These are phyloP conservation scores for Wakefieldia striispora DNA, from an alignment of 768 basidiomycete species.

Conservation along the genomic window DNA sequence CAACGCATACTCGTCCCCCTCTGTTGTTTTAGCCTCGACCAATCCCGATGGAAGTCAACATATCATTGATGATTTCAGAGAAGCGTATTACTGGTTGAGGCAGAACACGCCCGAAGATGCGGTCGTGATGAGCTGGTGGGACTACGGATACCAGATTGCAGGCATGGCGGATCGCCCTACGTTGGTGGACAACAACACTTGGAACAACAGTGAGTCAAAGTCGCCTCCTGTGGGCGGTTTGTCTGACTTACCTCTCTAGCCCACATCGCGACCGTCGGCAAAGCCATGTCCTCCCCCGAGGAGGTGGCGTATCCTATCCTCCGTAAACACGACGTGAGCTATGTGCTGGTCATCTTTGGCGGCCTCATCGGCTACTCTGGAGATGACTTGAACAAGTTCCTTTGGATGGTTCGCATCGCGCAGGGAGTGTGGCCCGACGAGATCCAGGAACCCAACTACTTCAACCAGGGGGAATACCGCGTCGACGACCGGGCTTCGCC, in stretches of 20 bases:
- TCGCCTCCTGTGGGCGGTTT: slow-evolving; percentile 1
- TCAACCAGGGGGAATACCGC: slow-evolving; percentile 92
- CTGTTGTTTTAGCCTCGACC: slow-evolving; percentile 85
- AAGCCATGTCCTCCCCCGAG: slow-evolving; percentile 93
- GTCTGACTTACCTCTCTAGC: slow-evolving; percentile 44
- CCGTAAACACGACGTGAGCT: slow-evolving; percentile 95
- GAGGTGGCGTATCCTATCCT: slow-evolving; percentile 97
- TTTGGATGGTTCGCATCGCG: slow-evolving; percentile 96
- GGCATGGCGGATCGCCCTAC: slow-evolving; percentile 98
- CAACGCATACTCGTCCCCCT: slow-evolving; percentile 94
- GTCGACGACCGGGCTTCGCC: slow-evolving; percentile 82
- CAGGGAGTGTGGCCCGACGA: slow-evolving; percentile 99
- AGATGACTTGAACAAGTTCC: slow-evolving; percentile 99
- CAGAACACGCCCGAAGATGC: slow-evolving; percentile 92
- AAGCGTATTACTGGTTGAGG: slow-evolving; percentile 98
- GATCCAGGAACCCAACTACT: slow-evolving; percentile 93
- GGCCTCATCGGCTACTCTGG: slow-evolving; percentile 96
- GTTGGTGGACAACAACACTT: slow-evolving; percentile 97
- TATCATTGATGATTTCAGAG: slow-evolving; percentile 98
- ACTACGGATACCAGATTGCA: slow-evolving; percentile 99
- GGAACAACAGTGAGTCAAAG: slow-evolving; percentile 89
- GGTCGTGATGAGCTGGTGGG: slow-evolving; percentile 99
- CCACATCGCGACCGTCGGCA: slow-evolving; percentile 98
- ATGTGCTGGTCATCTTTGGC: slow-evolving; percentile 96
- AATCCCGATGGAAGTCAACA: slow-evolving; percentile 83